phyloP scores from a whole-genome alignment of 371 early-diverging fungal species.

The Mortierella polycephala region DNA sequence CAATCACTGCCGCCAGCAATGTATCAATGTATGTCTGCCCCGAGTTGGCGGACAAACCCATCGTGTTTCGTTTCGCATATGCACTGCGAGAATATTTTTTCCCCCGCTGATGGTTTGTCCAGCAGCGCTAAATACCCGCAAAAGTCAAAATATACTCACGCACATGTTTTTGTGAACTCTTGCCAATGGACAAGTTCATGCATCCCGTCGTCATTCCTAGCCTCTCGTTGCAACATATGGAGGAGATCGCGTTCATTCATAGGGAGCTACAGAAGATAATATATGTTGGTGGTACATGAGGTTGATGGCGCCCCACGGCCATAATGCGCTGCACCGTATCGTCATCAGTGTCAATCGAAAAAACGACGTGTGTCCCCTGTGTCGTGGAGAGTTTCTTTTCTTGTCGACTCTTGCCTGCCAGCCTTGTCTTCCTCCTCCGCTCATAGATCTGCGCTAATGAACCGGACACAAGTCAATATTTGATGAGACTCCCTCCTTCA shows the following conservation, averaged over 20 bases:
- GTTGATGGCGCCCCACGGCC: no score
- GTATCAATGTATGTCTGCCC: no score
- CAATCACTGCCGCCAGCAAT: no score
- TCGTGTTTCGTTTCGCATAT: no score
- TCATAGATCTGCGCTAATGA: no score
- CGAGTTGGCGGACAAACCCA: no score
- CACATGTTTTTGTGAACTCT: background rate
- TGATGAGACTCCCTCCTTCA: background rate
- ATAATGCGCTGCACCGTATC: no score
- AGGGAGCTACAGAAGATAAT: background rate
- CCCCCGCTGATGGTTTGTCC: no score
- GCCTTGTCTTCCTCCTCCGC: background rate
- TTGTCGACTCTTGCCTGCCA: background rate
- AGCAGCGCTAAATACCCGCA: background rate
- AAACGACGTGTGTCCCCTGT: no score
- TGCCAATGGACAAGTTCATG: background rate
- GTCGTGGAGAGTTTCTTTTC: background rate
- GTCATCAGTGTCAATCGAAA: no score
- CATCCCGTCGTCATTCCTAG: background rate
- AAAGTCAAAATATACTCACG: background rate
- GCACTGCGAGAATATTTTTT: no score
- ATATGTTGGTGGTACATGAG: no score
- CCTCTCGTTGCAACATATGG: conserved; percentile 21
- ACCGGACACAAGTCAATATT: background rate
- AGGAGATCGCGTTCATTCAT: background rate